Conservation (phyloP, 1,139 yeast genomes). For the Pneumocystis canis region DNA sequence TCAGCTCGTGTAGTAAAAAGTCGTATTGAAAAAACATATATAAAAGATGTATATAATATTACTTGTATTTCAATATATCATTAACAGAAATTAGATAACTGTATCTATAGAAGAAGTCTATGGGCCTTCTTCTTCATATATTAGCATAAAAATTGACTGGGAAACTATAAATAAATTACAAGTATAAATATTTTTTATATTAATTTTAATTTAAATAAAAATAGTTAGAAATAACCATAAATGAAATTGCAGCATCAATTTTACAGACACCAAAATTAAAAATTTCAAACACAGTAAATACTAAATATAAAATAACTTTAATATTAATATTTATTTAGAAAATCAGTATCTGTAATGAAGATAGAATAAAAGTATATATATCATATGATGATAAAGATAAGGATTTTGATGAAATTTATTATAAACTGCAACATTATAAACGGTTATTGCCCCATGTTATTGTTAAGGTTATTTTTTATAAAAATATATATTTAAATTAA, state of each 20-base stretch:
- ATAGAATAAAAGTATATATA: slow-evolving; percentile 64
- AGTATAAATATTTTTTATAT: slow-evolving; percentile 8
- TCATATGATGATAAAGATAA: slow-evolving; percentile 31
- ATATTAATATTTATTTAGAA: background rate
- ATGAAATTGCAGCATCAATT: slow-evolving; percentile 75
- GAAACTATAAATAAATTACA: slow-evolving; percentile 79
- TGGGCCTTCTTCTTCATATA: slow-evolving; percentile 59
- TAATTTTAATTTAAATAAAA: background rate
- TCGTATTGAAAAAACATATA: slow-evolving; percentile 78
- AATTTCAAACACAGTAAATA: slow-evolving; percentile 33
- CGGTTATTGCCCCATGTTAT: slow-evolving; percentile 75
- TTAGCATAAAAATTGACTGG: slow-evolving; percentile 70
- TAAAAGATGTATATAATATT: slow-evolving; percentile 38
- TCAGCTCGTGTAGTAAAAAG: slow-evolving; percentile 99
- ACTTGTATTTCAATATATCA: background rate
- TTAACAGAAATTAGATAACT: slow-evolving; percentile 33
- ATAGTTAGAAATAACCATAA: slow-evolving; percentile 59
- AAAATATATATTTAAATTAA: background rate
- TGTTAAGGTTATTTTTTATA: slow-evolving; percentile 36
- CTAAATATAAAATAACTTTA: background rate
- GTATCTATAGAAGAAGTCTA: slow-evolving; percentile 88
- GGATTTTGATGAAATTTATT: slow-evolving; percentile 54
- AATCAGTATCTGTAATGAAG: slow-evolving; percentile 48
- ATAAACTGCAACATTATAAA: slow-evolving; percentile 77
- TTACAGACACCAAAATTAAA: slow-evolving; percentile 77